Evolutionary conservation across 495 filamentous ascomycete genomes (phyloP).

Genomic region (Oleoguttula mirabilis): DNA sequence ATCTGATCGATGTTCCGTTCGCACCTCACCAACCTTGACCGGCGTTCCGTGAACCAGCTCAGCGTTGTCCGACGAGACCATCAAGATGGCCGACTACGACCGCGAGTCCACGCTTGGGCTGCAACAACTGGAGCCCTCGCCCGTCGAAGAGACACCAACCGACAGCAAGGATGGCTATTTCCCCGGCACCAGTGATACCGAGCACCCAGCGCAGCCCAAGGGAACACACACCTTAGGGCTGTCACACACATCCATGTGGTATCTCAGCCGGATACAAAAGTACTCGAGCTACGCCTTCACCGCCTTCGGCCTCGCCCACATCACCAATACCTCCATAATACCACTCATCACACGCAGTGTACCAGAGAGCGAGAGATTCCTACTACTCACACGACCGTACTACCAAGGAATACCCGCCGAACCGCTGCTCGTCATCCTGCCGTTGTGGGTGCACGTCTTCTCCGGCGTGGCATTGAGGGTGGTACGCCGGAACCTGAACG

Average conservation of each 20-base stretch:
- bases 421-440: constrained; percentile 48
- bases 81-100: too few species aligned
- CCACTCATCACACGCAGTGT: constrained; percentile 49
- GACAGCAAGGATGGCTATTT: constrained; percentile 48
- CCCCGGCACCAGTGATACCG: constrained; percentile 21
- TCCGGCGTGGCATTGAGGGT: constrained; percentile 67
- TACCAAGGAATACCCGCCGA: constrained; percentile 71
- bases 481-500: constrained; percentile 52
- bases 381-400: constrained; percentile 52
- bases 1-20: too few species aligned
- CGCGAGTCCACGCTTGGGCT: constrained; percentile 41
- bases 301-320: constrained; percentile 62
- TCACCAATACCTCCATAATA: constrained; percentile 53
- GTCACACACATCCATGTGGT: constrained; percentile 19
- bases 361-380: constrained; percentile 41
- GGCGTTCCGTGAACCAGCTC: too few species aligned
- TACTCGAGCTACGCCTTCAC: constrained; percentile 76
- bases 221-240: constrained; percentile 26
- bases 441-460: constrained; percentile 43
- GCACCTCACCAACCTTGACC: too few species aligned
- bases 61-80: too few species aligned
- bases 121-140: constrained; percentile 67
- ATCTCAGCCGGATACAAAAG: constrained; percentile 25
- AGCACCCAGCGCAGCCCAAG: not conserved
- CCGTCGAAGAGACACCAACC: constrained; percentile 52